Evolutionary conservation across 164 flowering plant genomes (phyloP).

Genomic region (Hamamelis virginiana): DNA sequence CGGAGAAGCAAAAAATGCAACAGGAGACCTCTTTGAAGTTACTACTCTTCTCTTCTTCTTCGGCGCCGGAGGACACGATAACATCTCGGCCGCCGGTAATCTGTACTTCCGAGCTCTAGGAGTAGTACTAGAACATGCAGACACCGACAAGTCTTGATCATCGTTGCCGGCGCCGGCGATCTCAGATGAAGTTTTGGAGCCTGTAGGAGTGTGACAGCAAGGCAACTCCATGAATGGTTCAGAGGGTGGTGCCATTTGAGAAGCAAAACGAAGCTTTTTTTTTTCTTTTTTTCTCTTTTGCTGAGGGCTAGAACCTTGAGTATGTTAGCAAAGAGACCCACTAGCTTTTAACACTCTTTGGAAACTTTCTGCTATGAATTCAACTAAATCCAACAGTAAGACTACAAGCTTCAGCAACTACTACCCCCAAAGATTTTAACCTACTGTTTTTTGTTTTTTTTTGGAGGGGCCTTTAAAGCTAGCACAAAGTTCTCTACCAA

Average conservation of each 20-base stretch:
- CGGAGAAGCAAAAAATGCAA: conserved; percentile 41
- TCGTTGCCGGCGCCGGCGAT: neutral
- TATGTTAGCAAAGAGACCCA: neutral
- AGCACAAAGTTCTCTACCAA: conserved; percentile 18
- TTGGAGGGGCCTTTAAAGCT: no score
- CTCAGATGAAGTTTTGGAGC: neutral
- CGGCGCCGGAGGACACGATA: conserved; percentile 58
- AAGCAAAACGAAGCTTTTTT: neutral
- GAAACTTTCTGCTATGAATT: conserved; percentile 2
- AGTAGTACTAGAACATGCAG: conserved; percentile 34
- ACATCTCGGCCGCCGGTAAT: conserved; percentile 39
- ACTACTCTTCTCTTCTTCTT: conserved; percentile 44
- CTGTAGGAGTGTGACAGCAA: no score
- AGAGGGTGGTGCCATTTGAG: neutral
- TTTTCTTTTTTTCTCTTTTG: no score
- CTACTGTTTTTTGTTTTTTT: no score
- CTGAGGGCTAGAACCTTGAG: no score
- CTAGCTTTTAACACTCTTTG: no score
- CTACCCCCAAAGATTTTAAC: conserved; percentile 16
- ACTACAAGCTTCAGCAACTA: conserved; percentile 15
- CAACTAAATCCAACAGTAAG: conserved; percentile 10
- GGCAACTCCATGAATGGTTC: no score
- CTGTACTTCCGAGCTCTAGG: conserved; percentile 40
- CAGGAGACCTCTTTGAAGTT: conserved; percentile 21
- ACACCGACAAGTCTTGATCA: neutral